phyloP scores from a whole-genome alignment of 2,329 filamentous ascomycete species.

The Cephalotrichum gorgonifer region DNA sequence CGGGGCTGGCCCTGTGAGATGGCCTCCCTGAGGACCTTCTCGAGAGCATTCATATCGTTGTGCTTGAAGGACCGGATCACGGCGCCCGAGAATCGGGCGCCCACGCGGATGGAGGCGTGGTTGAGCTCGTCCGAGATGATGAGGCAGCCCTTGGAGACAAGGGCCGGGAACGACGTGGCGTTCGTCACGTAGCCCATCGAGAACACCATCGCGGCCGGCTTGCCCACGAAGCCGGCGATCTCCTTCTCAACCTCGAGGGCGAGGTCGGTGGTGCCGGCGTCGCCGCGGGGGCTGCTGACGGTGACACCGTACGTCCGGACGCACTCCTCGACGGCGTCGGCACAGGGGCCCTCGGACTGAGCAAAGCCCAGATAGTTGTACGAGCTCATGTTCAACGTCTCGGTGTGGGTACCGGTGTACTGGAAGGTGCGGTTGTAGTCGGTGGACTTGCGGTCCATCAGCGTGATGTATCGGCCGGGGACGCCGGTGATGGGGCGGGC shows the following conservation, averaged over 20 bases:
- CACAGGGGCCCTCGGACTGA: constrained; percentile 92
- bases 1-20: constrained; percentile 96
- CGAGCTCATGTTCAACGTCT: constrained; percentile 97
- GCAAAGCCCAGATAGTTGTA: constrained; percentile 99
- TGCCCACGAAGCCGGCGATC: constrained; percentile 85
- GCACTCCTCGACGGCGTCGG: constrained; percentile 79
- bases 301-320: constrained; percentile 80
- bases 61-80: constrained; percentile 97
- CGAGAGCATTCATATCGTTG: constrained; percentile 86
- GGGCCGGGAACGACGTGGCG: constrained; percentile 79
- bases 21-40: constrained; percentile 75
- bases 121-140: constrained; percentile 97
- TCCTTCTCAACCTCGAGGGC: constrained; percentile 82
- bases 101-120: constrained; percentile 93
- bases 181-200: constrained; percentile 99
- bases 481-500: constrained; percentile 86
- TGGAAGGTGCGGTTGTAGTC: constrained; percentile 89
- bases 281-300: constrained; percentile 69
- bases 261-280: constrained; percentile 80
- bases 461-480: constrained; percentile 84
- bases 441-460: constrained; percentile 81
- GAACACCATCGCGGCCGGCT: constrained; percentile 91
- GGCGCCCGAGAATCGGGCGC: constrained; percentile 84
- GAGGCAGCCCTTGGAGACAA: constrained; percentile 86
- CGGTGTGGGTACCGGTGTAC: constrained; percentile 79